phyloP scores from a whole-genome alignment of 2,329 filamentous ascomycete genomes.

The Ascochyta rabiei region DNA sequence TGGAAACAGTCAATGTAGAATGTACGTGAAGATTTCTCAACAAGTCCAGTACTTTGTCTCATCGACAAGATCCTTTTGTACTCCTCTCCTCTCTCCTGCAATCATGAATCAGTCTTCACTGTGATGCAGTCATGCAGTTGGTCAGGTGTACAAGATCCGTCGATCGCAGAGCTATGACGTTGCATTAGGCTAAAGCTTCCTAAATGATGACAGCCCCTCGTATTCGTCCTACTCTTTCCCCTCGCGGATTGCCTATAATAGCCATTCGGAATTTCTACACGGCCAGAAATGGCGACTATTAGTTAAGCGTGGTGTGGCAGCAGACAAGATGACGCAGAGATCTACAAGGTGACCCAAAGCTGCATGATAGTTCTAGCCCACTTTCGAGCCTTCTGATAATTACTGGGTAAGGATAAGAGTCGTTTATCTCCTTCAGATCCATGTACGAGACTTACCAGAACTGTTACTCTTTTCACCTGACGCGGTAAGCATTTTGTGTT shows the following conservation, averaged over 20 bases:
- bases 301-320: neutral
- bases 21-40: neutral
- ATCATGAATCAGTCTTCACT: neutral
- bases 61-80: no score
- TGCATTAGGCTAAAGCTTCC: slow-evolving; percentile 1
- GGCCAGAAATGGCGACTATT: neutral
- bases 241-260: neutral
- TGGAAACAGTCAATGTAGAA: neutral
- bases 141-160: slow-evolving; percentile 8
- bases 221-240: slow-evolving; percentile 3
- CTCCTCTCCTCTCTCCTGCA: neutral
- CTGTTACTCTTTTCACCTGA: no score
- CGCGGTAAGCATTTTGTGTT: no score
- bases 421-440: neutral
- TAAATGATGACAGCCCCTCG: slow-evolving; percentile 10
- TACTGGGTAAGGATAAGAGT: neutral
- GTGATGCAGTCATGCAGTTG: slow-evolving; percentile 8
- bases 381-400: neutral
- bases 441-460: no score
- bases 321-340: neutral
- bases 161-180: slow-evolving; percentile 18
- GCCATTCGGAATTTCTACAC: neutral
- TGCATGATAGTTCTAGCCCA: neutral
- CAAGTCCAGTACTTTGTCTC: no score
- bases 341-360: neutral